These are phyloP conservation scores for Corylus americana DNA, from an alignment of 306 rosid genomes.

Conservation along the genomic window DNA sequence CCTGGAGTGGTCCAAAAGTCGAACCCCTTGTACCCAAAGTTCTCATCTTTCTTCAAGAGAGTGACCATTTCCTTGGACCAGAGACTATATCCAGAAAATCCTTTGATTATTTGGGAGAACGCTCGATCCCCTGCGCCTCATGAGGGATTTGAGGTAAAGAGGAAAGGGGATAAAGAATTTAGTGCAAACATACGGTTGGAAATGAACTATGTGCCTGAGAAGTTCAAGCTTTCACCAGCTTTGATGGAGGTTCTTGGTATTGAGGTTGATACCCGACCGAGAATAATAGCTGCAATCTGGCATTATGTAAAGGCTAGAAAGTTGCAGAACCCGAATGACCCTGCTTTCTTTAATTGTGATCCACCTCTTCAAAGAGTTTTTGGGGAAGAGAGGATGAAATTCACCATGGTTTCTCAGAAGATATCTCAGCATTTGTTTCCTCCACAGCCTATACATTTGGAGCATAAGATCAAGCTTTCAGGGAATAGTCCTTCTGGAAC, in stretches of 20 bases:
- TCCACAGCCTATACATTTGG: slow-evolving; percentile 88
- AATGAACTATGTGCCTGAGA: slow-evolving; percentile 93
- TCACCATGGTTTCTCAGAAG: slow-evolving; percentile 85
- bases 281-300: slow-evolving; percentile 96
- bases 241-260: slow-evolving; percentile 97
- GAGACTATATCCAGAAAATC: slow-evolving; percentile 86
- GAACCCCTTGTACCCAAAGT: slow-evolving; percentile 77
- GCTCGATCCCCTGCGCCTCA: slow-evolving; percentile 83
- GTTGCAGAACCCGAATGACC: slow-evolving; percentile 84
- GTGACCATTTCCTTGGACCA: slow-evolving; percentile 92
- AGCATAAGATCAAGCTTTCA: slow-evolving; percentile 87
- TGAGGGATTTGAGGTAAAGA: slow-evolving; percentile 97
- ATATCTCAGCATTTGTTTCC: slow-evolving; percentile 91
- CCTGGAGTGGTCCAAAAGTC: slow-evolving; percentile 82
- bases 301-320: slow-evolving; percentile 99
- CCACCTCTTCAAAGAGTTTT: slow-evolving; percentile 91
- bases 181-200: slow-evolving; percentile 71
- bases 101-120: slow-evolving; percentile 82
- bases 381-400: slow-evolving; percentile 94
- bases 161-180: slow-evolving; percentile 95
- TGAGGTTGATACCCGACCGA: slow-evolving; percentile 97
- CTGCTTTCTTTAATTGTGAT: slow-evolving; percentile 81
- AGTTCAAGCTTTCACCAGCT: slow-evolving; percentile 84
- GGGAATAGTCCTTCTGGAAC: slow-evolving; percentile 87
- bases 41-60: slow-evolving; percentile 89